phyloP scores from a whole-genome alignment of 352 stramenopile genomes.

The Phytopythium vexans region DNA sequence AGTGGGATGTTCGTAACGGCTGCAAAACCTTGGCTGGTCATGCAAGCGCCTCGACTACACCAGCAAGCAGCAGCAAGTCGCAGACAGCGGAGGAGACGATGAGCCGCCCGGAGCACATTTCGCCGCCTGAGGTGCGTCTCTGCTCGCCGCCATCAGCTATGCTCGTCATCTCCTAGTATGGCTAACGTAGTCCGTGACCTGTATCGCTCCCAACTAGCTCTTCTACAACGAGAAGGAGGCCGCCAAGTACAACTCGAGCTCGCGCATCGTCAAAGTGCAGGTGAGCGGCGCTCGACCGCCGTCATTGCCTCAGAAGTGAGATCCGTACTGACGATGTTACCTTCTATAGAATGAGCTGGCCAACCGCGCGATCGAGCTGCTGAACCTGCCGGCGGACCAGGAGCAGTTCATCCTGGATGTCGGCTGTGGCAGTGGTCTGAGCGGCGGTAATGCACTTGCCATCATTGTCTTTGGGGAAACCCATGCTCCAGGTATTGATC shows the following conservation, averaged over 20 bases:
- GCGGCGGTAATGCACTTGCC: constrained; percentile 64
- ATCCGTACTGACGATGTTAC: background rate
- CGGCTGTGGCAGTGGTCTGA: constrained; percentile 96
- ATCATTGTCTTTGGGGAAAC: background rate
- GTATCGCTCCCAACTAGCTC: constrained; percentile 34
- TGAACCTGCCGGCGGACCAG: constrained; percentile 90
- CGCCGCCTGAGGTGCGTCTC: constrained; percentile 67
- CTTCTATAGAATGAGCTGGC: constrained; percentile 88
- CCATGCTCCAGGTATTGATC: constrained; percentile 7
- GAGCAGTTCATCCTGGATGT: constrained; percentile 95
- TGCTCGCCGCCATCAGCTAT: background rate
- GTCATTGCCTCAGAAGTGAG: background rate
- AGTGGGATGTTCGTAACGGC: background rate
- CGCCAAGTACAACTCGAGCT: constrained; percentile 92
- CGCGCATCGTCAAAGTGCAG: constrained; percentile 93
- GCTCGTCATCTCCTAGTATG: no score
- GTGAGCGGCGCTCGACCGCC: constrained; percentile 8
- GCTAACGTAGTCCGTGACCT: background rate
- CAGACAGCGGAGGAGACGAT: constrained; percentile 24
- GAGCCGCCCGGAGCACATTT: constrained; percentile 87
- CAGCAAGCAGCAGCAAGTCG: background rate
- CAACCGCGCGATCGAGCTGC: constrained; percentile 95
- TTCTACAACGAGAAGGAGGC: constrained; percentile 93
- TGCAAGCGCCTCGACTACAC: background rate
- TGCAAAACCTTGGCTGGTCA: background rate